Percentiles rank a stretch among this genome's conserved stretches.
phyloP scores from a whole-genome alignment of 2,329 filamentous ascomycete genomes.

The Colletotrichum neosansevieriae region DNA sequence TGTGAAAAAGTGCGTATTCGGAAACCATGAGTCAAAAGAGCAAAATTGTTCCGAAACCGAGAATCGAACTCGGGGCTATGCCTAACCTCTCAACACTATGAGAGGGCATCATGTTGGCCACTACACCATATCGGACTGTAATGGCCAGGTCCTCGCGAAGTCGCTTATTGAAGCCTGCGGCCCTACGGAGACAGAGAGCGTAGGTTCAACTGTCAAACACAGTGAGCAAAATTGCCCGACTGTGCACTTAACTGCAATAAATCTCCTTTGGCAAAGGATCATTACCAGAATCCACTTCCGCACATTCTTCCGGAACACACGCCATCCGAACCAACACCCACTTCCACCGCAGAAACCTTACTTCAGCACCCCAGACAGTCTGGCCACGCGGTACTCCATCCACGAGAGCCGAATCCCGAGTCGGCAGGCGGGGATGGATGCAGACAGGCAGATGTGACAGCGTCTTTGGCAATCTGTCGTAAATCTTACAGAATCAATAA shows the following conservation, averaged over 20 bases:
- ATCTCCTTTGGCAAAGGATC: too few species aligned
- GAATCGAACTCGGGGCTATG: slow-evolving; percentile 40
- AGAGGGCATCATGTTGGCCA: slow-evolving; percentile 40
- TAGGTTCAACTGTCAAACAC: too few species aligned
- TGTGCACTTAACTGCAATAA: too few species aligned
- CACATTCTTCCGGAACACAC: background rate
- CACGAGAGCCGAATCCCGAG: slow-evolving; percentile 14
- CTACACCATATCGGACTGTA: slow-evolving; percentile 38
- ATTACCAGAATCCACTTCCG: too few species aligned
- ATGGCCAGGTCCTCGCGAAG: too few species aligned
- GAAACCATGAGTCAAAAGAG: too few species aligned
- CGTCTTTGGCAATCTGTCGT: background rate
- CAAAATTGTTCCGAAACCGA: slow-evolving; percentile 34
- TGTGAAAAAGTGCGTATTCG: too few species aligned
- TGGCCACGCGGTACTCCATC: slow-evolving; percentile 16
- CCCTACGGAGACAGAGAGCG: too few species aligned
- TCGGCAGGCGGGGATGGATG: background rate
- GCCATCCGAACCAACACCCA: slow-evolving; percentile 16
- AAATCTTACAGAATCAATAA: background rate
- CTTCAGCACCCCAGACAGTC: background rate
- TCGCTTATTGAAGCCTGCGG: too few species aligned
- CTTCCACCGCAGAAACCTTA: slow-evolving; percentile 1
- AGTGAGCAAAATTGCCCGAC: too few species aligned
- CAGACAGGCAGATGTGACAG: slow-evolving; percentile 2
- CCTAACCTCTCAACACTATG: slow-evolving; percentile 13